Percentiles rank a stretch among this genome's conserved stretches.
These are phyloP conservation scores for Xanthoparmelia taractica DNA, from an alignment of 495 filamentous ascomycete species.

Conservation along the genomic window DNA sequence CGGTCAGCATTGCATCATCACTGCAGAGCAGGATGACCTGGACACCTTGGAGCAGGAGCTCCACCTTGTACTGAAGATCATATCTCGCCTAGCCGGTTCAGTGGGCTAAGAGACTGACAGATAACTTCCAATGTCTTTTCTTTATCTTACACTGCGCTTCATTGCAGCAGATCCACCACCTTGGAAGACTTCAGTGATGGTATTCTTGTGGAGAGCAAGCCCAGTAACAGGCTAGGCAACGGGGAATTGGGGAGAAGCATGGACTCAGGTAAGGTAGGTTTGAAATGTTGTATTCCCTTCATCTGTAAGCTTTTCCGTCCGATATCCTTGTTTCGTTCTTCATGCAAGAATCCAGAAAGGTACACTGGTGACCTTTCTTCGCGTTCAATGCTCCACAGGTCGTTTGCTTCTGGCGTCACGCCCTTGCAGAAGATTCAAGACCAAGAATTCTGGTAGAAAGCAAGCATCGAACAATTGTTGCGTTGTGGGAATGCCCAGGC, in stretches of 20 bases:
- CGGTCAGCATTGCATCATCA: slow-evolving; percentile 80
- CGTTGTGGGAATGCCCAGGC: background rate
- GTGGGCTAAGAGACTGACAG: slow-evolving; percentile 33
- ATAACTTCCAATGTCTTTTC: slow-evolving; percentile 63
- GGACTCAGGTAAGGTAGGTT: slow-evolving; percentile 14
- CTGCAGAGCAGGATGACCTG: slow-evolving; percentile 54
- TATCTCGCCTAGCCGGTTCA: background rate
- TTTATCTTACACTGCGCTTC: slow-evolving; percentile 56
- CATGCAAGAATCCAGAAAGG: background rate
- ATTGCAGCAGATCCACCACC: slow-evolving; percentile 63
- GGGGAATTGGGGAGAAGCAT: background rate
- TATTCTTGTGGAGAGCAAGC: slow-evolving; percentile 44
- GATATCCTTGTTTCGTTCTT: background rate
- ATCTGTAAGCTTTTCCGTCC: background rate
- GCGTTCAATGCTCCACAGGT: background rate
- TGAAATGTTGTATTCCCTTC: background rate
- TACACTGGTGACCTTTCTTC: background rate
- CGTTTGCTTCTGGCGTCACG: background rate
- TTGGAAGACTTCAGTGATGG: slow-evolving; percentile 71
- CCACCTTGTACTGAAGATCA: slow-evolving; percentile 46
- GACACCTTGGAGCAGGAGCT: slow-evolving; percentile 64
- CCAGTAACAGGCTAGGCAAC: background rate
- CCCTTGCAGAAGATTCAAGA: background rate
- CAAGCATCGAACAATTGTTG: background rate
- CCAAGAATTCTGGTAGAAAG: background rate